These are phyloP conservation scores for Durotheca rogersii DNA, from an alignment of 495 filamentous ascomycete species.

Conservation along the genomic window DNA sequence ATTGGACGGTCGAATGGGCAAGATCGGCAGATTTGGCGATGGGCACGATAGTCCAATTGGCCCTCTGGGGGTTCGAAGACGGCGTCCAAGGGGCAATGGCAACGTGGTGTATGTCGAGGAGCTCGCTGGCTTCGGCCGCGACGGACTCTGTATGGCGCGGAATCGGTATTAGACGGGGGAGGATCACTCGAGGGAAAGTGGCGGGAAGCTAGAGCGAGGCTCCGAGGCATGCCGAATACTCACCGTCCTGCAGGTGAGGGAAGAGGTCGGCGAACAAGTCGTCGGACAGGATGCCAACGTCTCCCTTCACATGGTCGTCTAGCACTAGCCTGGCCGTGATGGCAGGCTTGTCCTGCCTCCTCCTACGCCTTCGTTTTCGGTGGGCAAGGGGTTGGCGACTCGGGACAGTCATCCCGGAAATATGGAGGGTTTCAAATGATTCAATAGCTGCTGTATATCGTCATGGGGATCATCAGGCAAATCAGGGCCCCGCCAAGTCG, in stretches of 20 bases:
- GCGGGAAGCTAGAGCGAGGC: slow-evolving; percentile 3
- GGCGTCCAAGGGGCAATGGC: slow-evolving; percentile 83
- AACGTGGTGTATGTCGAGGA: slow-evolving; percentile 57
- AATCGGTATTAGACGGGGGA: slow-evolving; percentile 10
- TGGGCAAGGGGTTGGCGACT: slow-evolving; percentile 26
- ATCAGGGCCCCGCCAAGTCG: slow-evolving; percentile 20
- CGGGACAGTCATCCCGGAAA: slow-evolving; percentile 29
- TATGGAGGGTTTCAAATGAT: slow-evolving; percentile 1
- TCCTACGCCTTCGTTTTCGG: slow-evolving; percentile 47
- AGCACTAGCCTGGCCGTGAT: slow-evolving; percentile 62
- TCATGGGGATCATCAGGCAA: slow-evolving; percentile 22
- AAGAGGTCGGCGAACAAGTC: slow-evolving; percentile 84
- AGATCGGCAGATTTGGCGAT: slow-evolving; percentile 62
- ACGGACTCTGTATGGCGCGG: slow-evolving; percentile 24
- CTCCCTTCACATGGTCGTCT: slow-evolving; percentile 83
- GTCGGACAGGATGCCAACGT: slow-evolving; percentile 82
- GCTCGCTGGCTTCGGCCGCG: slow-evolving; percentile 34
- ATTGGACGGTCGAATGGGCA: slow-evolving; percentile 73
- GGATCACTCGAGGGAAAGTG: slow-evolving; percentile 19
- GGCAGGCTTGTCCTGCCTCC: slow-evolving; percentile 57
- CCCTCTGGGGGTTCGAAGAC: slow-evolving; percentile 59
- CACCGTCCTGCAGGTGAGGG: slow-evolving; percentile 52
- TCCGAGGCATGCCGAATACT: slow-evolving; percentile 14
- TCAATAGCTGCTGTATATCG: slow-evolving; percentile 1
- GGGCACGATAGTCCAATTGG: slow-evolving; percentile 82